Evolutionary conservation across 306 rosid genomes (phyloP), one percentile per base, ranked within the genome.

Genomic region (Pterocarpus macrocarpus): DNA sequence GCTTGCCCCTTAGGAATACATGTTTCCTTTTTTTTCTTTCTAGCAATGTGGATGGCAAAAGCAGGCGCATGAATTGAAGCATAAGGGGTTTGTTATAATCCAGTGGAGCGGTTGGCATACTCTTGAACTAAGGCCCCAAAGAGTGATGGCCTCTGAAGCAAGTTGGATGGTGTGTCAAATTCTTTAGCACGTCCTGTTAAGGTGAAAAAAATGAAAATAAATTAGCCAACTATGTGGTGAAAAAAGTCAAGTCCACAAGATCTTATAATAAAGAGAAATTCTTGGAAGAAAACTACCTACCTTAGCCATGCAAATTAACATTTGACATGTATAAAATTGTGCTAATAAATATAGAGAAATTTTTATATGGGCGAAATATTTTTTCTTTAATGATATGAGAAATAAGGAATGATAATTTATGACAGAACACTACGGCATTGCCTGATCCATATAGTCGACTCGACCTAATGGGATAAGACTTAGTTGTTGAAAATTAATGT

Each of bases 61-160:
- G 22, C 55, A 56, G 65, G 36, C 49, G 15, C 14, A 41, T 53
- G n/a, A 53, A 38, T 71, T 39, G 58, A 69, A 63, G 17, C 81
- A 61, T 39, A 73, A 71, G 41, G 4, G 61, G 35, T 87, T 79
- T 47, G n/a, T 80, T 52, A 95, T 35, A 95, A 64, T 55, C 87
- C 97, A 10, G 71, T 61, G 1, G 99, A 89, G 28, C 99, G 94
- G 59, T 89, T 91, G 66, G 97, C 97, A 61, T 95, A 95, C 86
- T 95, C 99, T 71, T 91, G 98, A 81, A 95, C 98, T 62, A 95
- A 81, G 4, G 96, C 94, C 11, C 88, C 97, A 68, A 95, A 95
- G 7, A 91, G 85, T 0, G 98, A 93, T 61, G 55, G 94, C 88
- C 88, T 82, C 80, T 91, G 94, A 7, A 95, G 87, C 90, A 95